A percentile compares a stretch with the other conserved stretches of the same genome.
Conservation (phyloP, 2,329 filamentous ascomycete genomes). For the Diplocarpon rosae region DNA sequence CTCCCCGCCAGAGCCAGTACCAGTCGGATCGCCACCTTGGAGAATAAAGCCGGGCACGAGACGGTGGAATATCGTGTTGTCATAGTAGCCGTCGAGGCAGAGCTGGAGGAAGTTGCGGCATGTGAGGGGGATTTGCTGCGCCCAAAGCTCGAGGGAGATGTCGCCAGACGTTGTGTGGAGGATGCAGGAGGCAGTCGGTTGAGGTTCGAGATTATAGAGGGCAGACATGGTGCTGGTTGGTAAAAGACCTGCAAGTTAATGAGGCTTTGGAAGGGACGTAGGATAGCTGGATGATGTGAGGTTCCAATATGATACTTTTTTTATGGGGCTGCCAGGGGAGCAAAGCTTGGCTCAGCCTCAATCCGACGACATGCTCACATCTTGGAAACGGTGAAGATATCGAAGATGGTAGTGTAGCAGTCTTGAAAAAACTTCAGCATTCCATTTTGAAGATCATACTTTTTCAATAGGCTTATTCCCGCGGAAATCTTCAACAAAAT, state of each 20-base stretch:
- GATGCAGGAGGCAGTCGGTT: constrained; percentile 84
- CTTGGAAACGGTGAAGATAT: neutral
- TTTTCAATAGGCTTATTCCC: too few relatives aligned
- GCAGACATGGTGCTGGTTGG: constrained; percentile 54
- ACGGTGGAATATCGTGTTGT: constrained; percentile 87
- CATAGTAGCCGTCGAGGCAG: constrained; percentile 91
- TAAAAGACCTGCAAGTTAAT: constrained; percentile 18
- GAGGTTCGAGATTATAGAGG: constrained; percentile 89
- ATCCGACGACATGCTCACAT: neutral
- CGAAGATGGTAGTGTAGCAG: neutral
- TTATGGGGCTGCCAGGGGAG: neutral
- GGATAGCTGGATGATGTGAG: neutral
- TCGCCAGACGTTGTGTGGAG: constrained; percentile 86
- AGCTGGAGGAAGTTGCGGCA: constrained; percentile 94
- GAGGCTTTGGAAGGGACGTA: constrained; percentile 8
- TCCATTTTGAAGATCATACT: neutral
- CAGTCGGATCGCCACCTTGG: constrained; percentile 89
- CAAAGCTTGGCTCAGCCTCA: constrained; percentile 2
- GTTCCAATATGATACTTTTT: neutral
- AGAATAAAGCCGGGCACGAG: constrained; percentile 85
- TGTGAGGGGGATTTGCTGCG: constrained; percentile 83
- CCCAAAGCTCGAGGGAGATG: constrained; percentile 85
- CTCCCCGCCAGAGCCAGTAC: constrained; percentile 83
- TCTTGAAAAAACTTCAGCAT: too few relatives aligned
- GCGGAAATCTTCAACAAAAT: too few relatives aligned